Evolutionary conservation across 2,329 filamentous ascomycete species (phyloP).

Genomic region (Calonectria pteridis): DNA sequence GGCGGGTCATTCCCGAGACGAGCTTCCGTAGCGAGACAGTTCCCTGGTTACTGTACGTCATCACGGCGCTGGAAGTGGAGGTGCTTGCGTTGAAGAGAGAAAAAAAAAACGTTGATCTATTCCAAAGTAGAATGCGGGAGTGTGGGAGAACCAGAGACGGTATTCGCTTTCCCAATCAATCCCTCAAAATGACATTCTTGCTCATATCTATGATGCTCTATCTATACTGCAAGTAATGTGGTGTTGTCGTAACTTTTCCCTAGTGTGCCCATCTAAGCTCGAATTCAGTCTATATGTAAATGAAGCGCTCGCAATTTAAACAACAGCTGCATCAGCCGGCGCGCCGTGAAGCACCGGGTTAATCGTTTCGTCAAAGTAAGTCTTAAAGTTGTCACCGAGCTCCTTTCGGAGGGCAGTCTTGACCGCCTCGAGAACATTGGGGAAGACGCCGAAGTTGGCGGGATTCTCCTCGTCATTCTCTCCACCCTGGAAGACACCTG

Average conservation of each 20-base stretch:
- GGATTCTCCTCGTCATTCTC: constrained; percentile 83
- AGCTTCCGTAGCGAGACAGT: not conserved
- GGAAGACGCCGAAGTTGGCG: constrained; percentile 81
- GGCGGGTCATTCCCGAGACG: constrained; percentile 8
- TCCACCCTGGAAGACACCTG: constrained; percentile 82
- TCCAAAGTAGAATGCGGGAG: not conserved
- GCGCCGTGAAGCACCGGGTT: constrained; percentile 72
- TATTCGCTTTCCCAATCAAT: not conserved
- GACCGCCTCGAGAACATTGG: constrained; percentile 79
- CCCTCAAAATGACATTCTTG: not conserved
- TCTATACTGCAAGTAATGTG: constrained; percentile 2
- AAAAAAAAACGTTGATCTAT: not conserved
- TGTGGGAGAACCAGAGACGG: not conserved
- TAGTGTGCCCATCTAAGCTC: not conserved
- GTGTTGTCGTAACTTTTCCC: not conserved
- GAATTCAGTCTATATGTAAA: not conserved
- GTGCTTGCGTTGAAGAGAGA: not conserved
- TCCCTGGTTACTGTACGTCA: not conserved
- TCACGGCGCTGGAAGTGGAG: not conserved
- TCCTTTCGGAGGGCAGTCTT: constrained; percentile 73
- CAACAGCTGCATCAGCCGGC: constrained; percentile 40
- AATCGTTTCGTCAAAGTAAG: constrained; percentile 78
- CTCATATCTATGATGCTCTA: constrained; percentile 12
- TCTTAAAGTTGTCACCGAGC: constrained; percentile 79
- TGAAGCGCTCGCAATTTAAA: constrained; percentile 18